Evolutionary conservation across 2,329 filamentous ascomycete species (phyloP), one percentile per base, ranked within the genome.

Genomic region (Neonectria hederae): DNA sequence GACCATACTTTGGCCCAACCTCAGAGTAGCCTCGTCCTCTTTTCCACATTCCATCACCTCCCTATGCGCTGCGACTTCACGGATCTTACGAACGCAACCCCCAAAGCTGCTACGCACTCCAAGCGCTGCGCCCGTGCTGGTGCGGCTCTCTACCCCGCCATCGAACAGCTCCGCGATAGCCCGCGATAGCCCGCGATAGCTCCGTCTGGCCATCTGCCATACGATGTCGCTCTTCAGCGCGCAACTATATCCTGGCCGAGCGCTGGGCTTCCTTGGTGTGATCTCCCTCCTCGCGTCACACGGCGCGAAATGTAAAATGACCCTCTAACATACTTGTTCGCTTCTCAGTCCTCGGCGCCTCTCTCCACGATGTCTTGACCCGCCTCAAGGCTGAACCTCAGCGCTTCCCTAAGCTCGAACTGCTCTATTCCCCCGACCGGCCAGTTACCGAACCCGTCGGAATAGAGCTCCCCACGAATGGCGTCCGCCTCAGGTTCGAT

Each of bases 401-500:
- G 70, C 85, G 86, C 6, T 97, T 95, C 79, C 92, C 93, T 4
- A 90, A 90, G 72, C 89, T 98, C 76, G 90, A 97, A 72, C 83
- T 97, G 35, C 85, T 90, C 48, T 97, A 96, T 80, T 93, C 93
- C 28, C 85, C 89, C n/a, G 82, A 87, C 17, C 82, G 89, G 13
- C 95, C 96, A 4, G 85, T 97, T 35, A 84, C 84, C 32, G 87
- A 92, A 28, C 92, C 94, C 0, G 87, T 97, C 19, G 83, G 92
- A 46, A 80, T 98, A 59, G 85, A 85, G 19, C 87, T 99, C 4
- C 92, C 94, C 1, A 86, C 88, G 4, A 99, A 98, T 79, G 96
- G 96, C 28, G 79, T 99, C 30, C 91, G 95, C 13, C 82, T 99
- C 57, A 93, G 93, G 45, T 99, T 99, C 76, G 96, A 99, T 76